These are phyloP conservation scores for Geum urbanum DNA, from an alignment of 306 rosid genomes.

Conservation along the genomic window DNA sequence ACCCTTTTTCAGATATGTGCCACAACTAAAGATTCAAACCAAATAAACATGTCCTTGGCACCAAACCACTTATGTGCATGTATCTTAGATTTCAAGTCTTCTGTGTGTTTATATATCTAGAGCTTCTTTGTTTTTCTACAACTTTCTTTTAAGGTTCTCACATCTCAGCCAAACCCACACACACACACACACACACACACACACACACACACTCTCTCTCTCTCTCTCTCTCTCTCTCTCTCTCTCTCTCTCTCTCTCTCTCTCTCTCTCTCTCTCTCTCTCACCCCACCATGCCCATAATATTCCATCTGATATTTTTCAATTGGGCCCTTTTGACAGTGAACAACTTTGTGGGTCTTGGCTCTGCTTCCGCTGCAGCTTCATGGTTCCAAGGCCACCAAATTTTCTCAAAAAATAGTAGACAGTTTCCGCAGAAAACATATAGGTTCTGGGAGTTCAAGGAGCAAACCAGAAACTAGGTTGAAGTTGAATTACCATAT, in stretches of 20 bases:
- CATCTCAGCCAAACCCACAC: slow-evolving; percentile 5
- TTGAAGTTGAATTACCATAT: slow-evolving; percentile 69
- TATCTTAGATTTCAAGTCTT: slow-evolving; percentile 24
- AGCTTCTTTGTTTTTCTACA: neutral
- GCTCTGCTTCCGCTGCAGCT: slow-evolving; percentile 33
- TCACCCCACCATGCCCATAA: slow-evolving; percentile 46
- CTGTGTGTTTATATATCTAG: slow-evolving; percentile 18
- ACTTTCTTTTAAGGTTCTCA: slow-evolving; percentile 10
- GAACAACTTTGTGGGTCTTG: slow-evolving; percentile 27
- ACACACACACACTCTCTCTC: too few relatives aligned
- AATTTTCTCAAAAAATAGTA: slow-evolving; percentile 32
- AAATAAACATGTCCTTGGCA: slow-evolving; percentile 20
- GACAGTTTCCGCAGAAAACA: slow-evolving; percentile 63
- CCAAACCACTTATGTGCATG: neutral
- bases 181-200: too few relatives aligned
- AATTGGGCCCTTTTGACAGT: slow-evolving; percentile 40
- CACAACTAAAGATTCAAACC: slow-evolving; percentile 28
- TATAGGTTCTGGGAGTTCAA: slow-evolving; percentile 77
- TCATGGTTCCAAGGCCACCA: slow-evolving; percentile 52
- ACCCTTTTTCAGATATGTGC: slow-evolving; percentile 9
- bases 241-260: too few relatives aligned
- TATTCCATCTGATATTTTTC: slow-evolving; percentile 45
- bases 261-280: too few relatives aligned
- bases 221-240: too few relatives aligned
- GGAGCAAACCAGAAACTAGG: slow-evolving; percentile 66